Base-by-base conservation (phyloP, 2,329 filamentous ascomycete species). In the Aureobasidium sp. region DNA sequence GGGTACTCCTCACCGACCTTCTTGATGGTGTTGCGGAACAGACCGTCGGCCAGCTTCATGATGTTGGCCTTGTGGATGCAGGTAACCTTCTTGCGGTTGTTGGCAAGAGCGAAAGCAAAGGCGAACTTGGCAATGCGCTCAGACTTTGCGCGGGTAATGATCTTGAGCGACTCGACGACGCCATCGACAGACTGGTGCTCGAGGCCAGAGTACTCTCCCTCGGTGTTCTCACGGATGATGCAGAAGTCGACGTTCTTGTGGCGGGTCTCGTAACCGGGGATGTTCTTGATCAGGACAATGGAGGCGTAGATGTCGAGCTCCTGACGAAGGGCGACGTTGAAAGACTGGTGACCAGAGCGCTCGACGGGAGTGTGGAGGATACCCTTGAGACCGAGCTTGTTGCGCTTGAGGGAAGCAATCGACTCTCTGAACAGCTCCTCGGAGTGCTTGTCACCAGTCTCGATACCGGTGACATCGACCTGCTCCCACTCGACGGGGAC, bases 11-110 rank as follows among this genome's bases (percentile, higher is more conserved):
- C 89, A 68, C 91, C 90, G 69, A 94, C 87, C 73, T 87, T 84
- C 82, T 96, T 91, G 84, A 97, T 95, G 70, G 94, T 97, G 81
- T 87, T 93, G 77, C 94, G 89, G 90, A 99, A 99, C 63, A 99
- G 89, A 79, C 94, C 94, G 71, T 99, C 94, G 76, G 92, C 93
- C 64, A 99, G 85, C 86, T 99, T 99, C 94, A 99, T 99, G 82
- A 99, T 99, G 85, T 99, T 99, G 80, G 94, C 94, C 86, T 99
- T 99, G 88, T 99, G 94, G 76, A 99, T 97, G 82, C 93, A 97
- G 69, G 94, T 97, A 63, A 99, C 91, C 89, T 97, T 97, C 84
- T 95, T 93, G 76, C 94, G 87, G 85, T 95, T 93, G 85, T 99
- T 99, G 79, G 94, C 94, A 63, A 97, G 88, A 64, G 94, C 94